Evolutionary conservation across 1,139 yeast genomes (phyloP).

Genomic region (Kodamaea ohmeri): DNA sequence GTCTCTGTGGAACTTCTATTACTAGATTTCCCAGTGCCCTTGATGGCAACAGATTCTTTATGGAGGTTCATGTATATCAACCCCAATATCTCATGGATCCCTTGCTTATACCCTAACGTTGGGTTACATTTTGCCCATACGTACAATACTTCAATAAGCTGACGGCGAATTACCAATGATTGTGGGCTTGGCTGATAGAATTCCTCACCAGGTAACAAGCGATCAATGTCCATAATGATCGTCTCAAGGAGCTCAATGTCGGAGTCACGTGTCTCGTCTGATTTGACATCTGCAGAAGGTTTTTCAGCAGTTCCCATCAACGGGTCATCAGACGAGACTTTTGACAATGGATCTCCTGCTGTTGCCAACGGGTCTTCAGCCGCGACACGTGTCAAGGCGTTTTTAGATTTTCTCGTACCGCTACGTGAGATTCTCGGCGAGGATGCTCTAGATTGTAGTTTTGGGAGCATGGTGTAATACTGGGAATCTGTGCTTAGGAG

Average conservation of each 20-base stretch:
- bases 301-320: slow-evolving; percentile 11
- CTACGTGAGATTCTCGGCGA: slow-evolving; percentile 3
- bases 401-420: slow-evolving; percentile 4
- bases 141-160: slow-evolving; percentile 51
- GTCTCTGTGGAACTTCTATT: too few relatives aligned
- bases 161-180: slow-evolving; percentile 31
- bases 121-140: slow-evolving; percentile 54
- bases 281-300: slow-evolving; percentile 11
- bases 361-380: slow-evolving; percentile 12
- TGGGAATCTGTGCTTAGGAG: slow-evolving; percentile 29
- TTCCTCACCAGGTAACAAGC: slow-evolving; percentile 60
- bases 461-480: slow-evolving; percentile 26
- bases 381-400: slow-evolving; percentile 10
- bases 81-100: slow-evolving; percentile 68
- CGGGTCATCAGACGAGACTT: too few relatives aligned
- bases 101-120: slow-evolving; percentile 61
- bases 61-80: slow-evolving; percentile 51
- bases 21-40: slow-evolving; percentile 34
- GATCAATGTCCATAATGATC: slow-evolving; percentile 62
- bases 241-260: slow-evolving; percentile 32
- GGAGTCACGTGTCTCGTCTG: slow-evolving; percentile 5
- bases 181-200: slow-evolving; percentile 37
- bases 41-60: slow-evolving; percentile 37
- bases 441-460: slow-evolving; percentile 2
- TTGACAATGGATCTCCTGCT: too few relatives aligned